Conservation (phyloP, 2,329 filamentous ascomycete species). For the Diaporthe destruens region DNA sequence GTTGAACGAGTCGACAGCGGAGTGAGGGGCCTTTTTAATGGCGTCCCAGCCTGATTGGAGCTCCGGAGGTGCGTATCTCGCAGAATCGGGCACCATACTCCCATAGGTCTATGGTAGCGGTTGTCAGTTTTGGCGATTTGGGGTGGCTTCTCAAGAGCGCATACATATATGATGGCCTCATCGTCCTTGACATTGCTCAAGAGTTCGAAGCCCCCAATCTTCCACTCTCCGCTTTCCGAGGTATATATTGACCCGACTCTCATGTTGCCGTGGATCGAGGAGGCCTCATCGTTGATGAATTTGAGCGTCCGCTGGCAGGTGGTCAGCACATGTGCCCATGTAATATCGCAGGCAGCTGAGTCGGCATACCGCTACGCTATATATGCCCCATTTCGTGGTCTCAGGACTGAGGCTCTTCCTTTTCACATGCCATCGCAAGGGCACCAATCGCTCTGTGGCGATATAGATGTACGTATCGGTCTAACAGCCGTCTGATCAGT, state of each 20-base stretch:
- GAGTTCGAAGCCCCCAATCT: constrained; percentile 92
- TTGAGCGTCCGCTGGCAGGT: constrained; percentile 81
- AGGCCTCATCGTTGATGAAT: constrained; percentile 94
- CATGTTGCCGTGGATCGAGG: constrained; percentile 90
- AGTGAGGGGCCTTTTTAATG: constrained; percentile 84
- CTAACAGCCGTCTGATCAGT: constrained; percentile 56
- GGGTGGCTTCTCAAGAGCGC: constrained; percentile 30
- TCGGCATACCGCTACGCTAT: constrained; percentile 79
- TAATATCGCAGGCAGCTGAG: background rate
- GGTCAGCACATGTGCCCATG: constrained; percentile 19
- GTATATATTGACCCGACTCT: constrained; percentile 90
- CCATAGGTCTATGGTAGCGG: constrained; percentile 77
- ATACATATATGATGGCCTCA: constrained; percentile 88
- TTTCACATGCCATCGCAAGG: constrained; percentile 90
- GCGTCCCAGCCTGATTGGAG: constrained; percentile 91
- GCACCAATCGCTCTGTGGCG: constrained; percentile 89
- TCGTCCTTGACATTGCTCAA: constrained; percentile 97
- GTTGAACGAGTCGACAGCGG: constrained; percentile 88
- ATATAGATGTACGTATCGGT: constrained; percentile 97
- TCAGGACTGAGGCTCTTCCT: constrained; percentile 89
- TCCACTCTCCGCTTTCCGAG: constrained; percentile 98
- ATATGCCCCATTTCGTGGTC: constrained; percentile 96
- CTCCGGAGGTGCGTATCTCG: constrained; percentile 88
- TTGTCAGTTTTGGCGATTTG: constrained; percentile 36
- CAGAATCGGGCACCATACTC: constrained; percentile 86